Conservation (phyloP, 1,139 yeast genomes). For the Diutina pseudorugosa region DNA sequence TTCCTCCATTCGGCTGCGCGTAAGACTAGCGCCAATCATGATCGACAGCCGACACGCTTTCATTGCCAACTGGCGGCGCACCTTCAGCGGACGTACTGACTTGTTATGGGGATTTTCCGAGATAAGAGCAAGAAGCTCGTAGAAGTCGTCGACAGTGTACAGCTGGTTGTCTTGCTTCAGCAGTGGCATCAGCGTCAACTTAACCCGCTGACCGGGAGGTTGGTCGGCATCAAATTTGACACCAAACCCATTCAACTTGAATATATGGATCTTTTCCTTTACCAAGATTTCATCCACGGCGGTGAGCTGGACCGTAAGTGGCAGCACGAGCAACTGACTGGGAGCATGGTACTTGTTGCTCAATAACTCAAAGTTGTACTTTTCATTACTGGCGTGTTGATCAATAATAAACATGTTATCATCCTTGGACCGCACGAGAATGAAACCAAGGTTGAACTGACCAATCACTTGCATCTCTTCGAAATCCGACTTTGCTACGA, state of each 20-base stretch:
- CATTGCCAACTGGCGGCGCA: conserved; percentile 80
- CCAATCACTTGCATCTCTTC: conserved; percentile 68
- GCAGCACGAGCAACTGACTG: not conserved
- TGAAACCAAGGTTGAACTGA: conserved; percentile 87
- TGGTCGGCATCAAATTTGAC: conserved; percentile 35
- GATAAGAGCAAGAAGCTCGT: conserved; percentile 50
- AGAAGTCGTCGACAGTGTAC: conserved; percentile 46
- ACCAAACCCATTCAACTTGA: conserved; percentile 68
- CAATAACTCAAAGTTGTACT: conserved; percentile 40
- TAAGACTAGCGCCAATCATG: conserved; percentile 79
- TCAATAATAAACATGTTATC: conserved; percentile 73
- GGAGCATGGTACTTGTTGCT: not conserved
- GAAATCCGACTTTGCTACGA: conserved; percentile 42
- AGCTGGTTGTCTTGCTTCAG: conserved; percentile 55
- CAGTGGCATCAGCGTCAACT: conserved; percentile 53
- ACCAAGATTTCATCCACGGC: conserved; percentile 67
- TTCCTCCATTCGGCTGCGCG: conserved; percentile 42
- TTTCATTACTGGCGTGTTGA: conserved; percentile 97
- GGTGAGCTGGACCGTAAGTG: not conserved
- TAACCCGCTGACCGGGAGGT: conserved; percentile 40
- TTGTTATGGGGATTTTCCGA: conserved; percentile 7
- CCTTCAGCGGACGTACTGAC: conserved; percentile 55
- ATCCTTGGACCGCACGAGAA: conserved; percentile 40
- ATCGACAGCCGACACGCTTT: conserved; percentile 89
- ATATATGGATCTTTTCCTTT: conserved; percentile 41